Evolutionary conservation across 2,329 filamentous ascomycete genomes (phyloP), one percentile per base, ranked within the genome.

Genomic region (Parafenestella ontariensis): DNA sequence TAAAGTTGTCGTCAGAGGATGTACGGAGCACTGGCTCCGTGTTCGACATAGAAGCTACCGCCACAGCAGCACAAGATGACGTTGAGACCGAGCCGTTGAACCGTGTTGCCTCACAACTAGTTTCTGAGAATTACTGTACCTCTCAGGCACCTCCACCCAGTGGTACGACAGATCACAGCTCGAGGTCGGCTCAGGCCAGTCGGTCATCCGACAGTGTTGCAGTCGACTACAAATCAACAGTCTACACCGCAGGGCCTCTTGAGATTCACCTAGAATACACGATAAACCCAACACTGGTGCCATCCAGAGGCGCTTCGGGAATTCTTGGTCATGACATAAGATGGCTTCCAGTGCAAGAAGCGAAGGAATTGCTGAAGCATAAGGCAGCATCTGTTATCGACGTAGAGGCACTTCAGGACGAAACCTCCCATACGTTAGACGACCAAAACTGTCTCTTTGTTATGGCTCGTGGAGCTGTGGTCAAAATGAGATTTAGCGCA

Each of bases 211-310:
- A 31, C 28, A 31, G 28, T 33, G 26, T 10, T 34, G 47, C 40
- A n/a, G 18, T 46, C 20, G 55, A 41, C 21, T 28, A 10, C 20
- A 46, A 43, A 50, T 13, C 34, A 41, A 39, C 36, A 23, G 36
- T 54, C 43, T 42, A 54, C 24, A 37, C 37, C 23, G 28, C 47
- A 43, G 40, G 40, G 13, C 15, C 29, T 8, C 42, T 58, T 45
- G 47, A 58, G 21, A 43, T 54, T 43, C 41, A 54, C 28, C 40
- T 58, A 5, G 55, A 58, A 47, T 40, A 54, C 20, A 34, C 21
- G n/a, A 33, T 31, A 36, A 21, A 48, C 37, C 39, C 28, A 5
- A 15, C 28, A 26, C 17, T n/a, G 31, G 6, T 24, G 41, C 15
- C 15, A 36, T 29, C 40, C 39, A 33, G 46, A 26, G 21, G 17